Percentiles rank a stretch among this genome's conserved stretches.
phyloP scores from a whole-genome alignment of 176 grass and related monocot species.

The Bothriochloa decipiens region DNA sequence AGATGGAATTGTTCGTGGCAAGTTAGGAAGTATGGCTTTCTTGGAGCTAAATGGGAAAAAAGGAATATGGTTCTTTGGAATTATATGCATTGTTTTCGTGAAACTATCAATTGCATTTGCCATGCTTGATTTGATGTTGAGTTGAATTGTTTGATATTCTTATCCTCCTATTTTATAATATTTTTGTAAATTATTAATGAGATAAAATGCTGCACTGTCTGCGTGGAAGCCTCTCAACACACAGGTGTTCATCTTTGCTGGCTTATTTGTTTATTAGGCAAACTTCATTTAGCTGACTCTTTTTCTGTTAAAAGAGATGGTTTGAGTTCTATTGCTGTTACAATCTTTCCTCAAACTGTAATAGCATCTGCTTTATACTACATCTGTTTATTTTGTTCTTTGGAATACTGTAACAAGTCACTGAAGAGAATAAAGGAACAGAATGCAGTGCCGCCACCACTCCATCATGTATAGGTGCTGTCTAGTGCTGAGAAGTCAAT shows the following conservation, averaged over 20 bases:
- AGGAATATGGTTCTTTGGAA: slow-evolving; percentile 40
- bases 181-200: slow-evolving; percentile 19
- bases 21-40: slow-evolving; percentile 25
- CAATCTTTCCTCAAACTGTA: slow-evolving; percentile 52
- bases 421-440: slow-evolving; percentile 55
- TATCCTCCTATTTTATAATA: slow-evolving; percentile 24
- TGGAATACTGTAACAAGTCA: slow-evolving; percentile 37
- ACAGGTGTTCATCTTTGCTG: slow-evolving; percentile 38
- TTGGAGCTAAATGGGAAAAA: slow-evolving; percentile 14
- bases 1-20: slow-evolving; percentile 13
- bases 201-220: slow-evolving; percentile 20
- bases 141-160: slow-evolving; percentile 44
- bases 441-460: slow-evolving; percentile 46
- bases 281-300: slow-evolving; percentile 30
- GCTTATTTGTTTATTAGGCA: not conserved
- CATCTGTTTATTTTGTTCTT: slow-evolving; percentile 50
- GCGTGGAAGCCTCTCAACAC: slow-evolving; percentile 33
- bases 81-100: slow-evolving; percentile 20
- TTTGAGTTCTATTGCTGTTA: slow-evolving; percentile 45
- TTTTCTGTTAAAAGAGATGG: slow-evolving; percentile 52
- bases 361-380: slow-evolving; percentile 45
- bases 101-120: slow-evolving; percentile 45
- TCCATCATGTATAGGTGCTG: slow-evolving; percentile 35
- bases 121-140: slow-evolving; percentile 44
- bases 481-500: slow-evolving; percentile 53